Evolutionary conservation across 1,284 basidiomycete species (phyloP).

Genomic region (Boletus holoroseus): DNA sequence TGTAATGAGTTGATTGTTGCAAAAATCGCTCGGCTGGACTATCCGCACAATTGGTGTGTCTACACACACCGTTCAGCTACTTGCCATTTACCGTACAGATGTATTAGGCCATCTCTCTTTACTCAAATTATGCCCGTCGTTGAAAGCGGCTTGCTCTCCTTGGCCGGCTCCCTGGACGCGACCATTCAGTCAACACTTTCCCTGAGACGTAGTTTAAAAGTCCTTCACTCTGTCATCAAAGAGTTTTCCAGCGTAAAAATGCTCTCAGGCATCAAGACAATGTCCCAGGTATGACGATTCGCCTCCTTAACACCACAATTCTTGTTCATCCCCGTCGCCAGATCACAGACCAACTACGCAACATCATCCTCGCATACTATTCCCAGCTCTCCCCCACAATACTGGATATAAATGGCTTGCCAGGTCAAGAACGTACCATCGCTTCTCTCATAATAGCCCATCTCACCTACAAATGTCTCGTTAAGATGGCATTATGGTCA

Average conservation of each 20-base stretch:
- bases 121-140: conserved; percentile 53
- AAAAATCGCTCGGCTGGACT: conserved; percentile 70
- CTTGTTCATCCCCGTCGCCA: conserved; percentile 27
- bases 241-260: conserved; percentile 67
- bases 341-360: conserved; percentile 53
- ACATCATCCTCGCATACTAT: conserved; percentile 54
- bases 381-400: conserved; percentile 44
- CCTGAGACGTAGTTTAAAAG: conserved; percentile 55
- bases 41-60: conserved; percentile 58
- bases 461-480: conserved; percentile 63
- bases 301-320: not conserved
- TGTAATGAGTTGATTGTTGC: conserved; percentile 66
- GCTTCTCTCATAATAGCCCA: conserved; percentile 60
- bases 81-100: not conserved
- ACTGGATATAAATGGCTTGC: conserved; percentile 38
- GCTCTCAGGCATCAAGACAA: conserved; percentile 57
- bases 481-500: conserved; percentile 61
- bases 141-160: conserved; percentile 45
- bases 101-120: conserved; percentile 56
- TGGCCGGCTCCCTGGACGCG: conserved; percentile 39
- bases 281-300: conserved; percentile 46
- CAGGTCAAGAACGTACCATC: conserved; percentile 36
- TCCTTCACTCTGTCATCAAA: conserved; percentile 60
- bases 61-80: conserved; percentile 9
- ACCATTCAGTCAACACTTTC: conserved; percentile 46